Percentiles rank a stretch among this genome's conserved stretches.
These are phyloP conservation scores for Colletotrichum tanaceti DNA, from an alignment of 2,329 filamentous ascomycete species.

Conservation along the genomic window DNA sequence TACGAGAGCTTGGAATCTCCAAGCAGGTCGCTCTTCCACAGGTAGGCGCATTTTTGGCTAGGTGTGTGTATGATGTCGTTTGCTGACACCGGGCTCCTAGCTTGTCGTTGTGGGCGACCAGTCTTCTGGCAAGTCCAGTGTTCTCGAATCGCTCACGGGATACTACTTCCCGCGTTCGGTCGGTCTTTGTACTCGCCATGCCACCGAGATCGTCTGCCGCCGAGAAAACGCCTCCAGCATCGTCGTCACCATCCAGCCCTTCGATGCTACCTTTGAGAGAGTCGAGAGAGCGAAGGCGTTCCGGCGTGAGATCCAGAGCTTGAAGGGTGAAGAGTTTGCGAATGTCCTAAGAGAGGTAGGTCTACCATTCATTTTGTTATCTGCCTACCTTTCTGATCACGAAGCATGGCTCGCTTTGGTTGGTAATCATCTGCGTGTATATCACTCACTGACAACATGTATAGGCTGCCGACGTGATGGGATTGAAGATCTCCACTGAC, in stretches of 20 bases:
- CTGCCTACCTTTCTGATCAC: neutral
- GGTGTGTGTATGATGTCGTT: constrained; percentile 34
- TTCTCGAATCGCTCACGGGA: constrained; percentile 73
- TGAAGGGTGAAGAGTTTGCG: constrained; percentile 61
- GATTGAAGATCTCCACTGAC: constrained; percentile 7
- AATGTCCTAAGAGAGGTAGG: constrained; percentile 17
- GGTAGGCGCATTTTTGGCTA: constrained; percentile 25
- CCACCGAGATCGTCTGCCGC: constrained; percentile 59
- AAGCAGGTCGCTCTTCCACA: constrained; percentile 46
- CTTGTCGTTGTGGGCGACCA: constrained; percentile 88
- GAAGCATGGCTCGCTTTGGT: neutral
- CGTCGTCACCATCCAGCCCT: constrained; percentile 57
- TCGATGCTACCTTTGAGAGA: constrained; percentile 6
- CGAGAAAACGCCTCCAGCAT: constrained; percentile 52
- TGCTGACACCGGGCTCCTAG: constrained; percentile 54
- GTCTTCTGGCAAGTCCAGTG: constrained; percentile 87
- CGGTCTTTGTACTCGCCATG: constrained; percentile 61
- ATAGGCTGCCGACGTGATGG: constrained; percentile 29
- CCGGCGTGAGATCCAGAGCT: constrained; percentile 84
- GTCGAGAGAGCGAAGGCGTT: constrained; percentile 48
- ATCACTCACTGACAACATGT: neutral
- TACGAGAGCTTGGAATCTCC: constrained; percentile 52
- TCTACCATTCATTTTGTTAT: constrained; percentile 56
- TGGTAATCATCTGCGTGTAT: neutral
- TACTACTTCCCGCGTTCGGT: constrained; percentile 59